Evolutionary conservation across 2,329 filamentous ascomycete genomes (phyloP).

Genomic region (Nigrospora osmanthi): DNA sequence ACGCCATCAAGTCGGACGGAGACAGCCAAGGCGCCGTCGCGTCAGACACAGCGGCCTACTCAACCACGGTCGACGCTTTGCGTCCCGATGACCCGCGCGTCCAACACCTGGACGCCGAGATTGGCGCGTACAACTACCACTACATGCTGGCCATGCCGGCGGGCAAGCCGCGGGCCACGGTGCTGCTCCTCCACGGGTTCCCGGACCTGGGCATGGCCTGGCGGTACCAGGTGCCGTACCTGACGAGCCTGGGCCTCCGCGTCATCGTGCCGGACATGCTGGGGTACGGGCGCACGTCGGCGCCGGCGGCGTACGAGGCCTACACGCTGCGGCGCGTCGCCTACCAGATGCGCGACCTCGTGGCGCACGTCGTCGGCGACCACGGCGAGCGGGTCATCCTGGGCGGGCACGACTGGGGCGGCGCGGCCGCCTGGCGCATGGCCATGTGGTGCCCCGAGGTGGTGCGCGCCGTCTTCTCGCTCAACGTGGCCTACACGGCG

Average conservation of each 20-base stretch:
- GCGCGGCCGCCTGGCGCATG: conserved; percentile 65
- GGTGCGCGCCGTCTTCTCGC: conserved; percentile 65
- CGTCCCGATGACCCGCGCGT: conserved; percentile 59
- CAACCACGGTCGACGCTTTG: conserved; percentile 55
- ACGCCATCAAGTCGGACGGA: no score
- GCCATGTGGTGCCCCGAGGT: conserved; percentile 67
- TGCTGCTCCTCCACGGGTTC: conserved; percentile 12
- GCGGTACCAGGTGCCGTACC: conserved; percentile 20
- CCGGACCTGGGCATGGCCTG: conserved; percentile 10
- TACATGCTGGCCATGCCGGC: conserved; percentile 49
- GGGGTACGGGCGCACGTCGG: conserved; percentile 26
- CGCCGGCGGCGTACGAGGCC: conserved; percentile 14
- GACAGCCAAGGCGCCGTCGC: no score
- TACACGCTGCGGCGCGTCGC: conserved; percentile 24
- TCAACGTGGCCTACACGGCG: conserved; percentile 69
- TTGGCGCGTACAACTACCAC: conserved; percentile 66
- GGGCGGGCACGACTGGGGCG: conserved; percentile 46
- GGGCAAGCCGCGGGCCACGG: conserved; percentile 23
- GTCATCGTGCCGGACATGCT: conserved; percentile 33
- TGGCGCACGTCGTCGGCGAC: conserved; percentile 64
- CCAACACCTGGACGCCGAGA: conserved; percentile 50
- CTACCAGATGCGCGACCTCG: conserved; percentile 22
- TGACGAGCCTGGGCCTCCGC: conserved; percentile 29
- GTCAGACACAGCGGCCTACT: neutral
- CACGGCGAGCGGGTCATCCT: conserved; percentile 42